These are phyloP conservation scores for Pichia phayaonensis DNA, from an alignment of 805 yeast species.

Conservation along the genomic window DNA sequence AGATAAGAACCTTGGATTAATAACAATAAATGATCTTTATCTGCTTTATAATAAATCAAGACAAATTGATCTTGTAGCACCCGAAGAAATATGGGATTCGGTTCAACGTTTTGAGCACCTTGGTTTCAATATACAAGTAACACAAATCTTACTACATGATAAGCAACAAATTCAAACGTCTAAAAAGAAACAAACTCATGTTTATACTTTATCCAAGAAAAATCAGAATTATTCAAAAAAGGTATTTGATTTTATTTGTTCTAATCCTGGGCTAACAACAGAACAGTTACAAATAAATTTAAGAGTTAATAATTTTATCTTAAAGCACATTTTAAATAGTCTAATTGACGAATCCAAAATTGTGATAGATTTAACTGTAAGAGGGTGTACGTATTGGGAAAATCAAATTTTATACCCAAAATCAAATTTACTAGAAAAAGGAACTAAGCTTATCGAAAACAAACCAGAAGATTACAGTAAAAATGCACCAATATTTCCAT, in stretches of 20 bases:
- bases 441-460: not conserved
- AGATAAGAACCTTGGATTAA: slow-evolving; percentile 46
- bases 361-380: not conserved
- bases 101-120: slow-evolving; percentile 48
- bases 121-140: slow-evolving; percentile 9
- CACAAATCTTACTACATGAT: not conserved
- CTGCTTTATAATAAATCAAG: slow-evolving; percentile 58
- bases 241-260: slow-evolving; percentile 14
- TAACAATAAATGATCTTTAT: slow-evolving; percentile 56
- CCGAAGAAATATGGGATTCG: slow-evolving; percentile 59
- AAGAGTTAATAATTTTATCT: slow-evolving; percentile 24
- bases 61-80: slow-evolving; percentile 60
- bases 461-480: not conserved
- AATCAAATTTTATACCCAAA: not conserved
- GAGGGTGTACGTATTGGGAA: not conserved
- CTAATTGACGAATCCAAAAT: slow-evolving; percentile 7
- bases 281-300: slow-evolving; percentile 23
- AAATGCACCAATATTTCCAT: not conserved
- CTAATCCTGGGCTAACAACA: slow-evolving; percentile 22
- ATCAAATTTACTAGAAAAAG: not conserved
- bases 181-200: not conserved
- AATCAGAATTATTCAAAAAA: slow-evolving; percentile 19
- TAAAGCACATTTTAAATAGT: slow-evolving; percentile 22
- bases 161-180: not conserved
- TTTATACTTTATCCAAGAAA: slow-evolving; percentile 23